A percentile compares a stretch with the other conserved stretches of the same genome.
Conservation (phyloP, 768 basidiomycete species). For the Tulasnella sp. region DNA sequence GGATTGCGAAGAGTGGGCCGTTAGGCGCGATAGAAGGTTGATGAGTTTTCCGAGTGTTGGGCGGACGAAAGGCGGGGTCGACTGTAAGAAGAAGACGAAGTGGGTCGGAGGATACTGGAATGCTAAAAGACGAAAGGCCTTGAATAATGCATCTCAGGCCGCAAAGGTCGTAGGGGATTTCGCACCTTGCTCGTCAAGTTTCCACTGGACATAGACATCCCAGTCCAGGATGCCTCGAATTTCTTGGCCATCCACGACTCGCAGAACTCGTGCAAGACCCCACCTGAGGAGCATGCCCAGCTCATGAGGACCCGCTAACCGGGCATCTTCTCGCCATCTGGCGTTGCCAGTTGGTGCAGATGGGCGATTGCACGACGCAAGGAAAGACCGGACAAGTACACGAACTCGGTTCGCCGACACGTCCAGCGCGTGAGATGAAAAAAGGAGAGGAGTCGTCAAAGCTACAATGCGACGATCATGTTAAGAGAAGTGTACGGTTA, state of each 20-base stretch:
- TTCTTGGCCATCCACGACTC: conserved; percentile 56
- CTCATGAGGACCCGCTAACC: conserved; percentile 76
- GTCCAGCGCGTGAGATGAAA: conserved; percentile 81
- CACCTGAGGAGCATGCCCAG: conserved; percentile 88
- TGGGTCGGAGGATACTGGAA: conserved; percentile 51
- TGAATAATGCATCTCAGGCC: too few species aligned
- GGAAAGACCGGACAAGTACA: conserved; percentile 67
- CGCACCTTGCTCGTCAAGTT: conserved; percentile 72
- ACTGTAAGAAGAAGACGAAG: conserved; percentile 53
- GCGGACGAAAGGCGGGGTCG: conserved; percentile 39
- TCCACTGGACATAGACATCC: conserved; percentile 75
- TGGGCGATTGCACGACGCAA: conserved; percentile 28
- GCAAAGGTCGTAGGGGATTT: too few species aligned
- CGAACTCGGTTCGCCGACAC: conserved; percentile 62
- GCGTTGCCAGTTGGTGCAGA: conserved; percentile 20
- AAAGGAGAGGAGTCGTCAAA: conserved; percentile 82
- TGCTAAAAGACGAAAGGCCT: too few species aligned
- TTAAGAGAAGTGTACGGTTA: neutral
- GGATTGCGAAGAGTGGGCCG: conserved; percentile 70
- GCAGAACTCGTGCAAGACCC: conserved; percentile 72
- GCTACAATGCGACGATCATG: conserved; percentile 22
- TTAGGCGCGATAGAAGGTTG: conserved; percentile 68
- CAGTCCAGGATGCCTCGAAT: conserved; percentile 77
- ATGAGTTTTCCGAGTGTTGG: conserved; percentile 58
- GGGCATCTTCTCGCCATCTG: conserved; percentile 68